Conservation (phyloP, 75 land plant genomes). For the Gnetum montanum region DNA sequence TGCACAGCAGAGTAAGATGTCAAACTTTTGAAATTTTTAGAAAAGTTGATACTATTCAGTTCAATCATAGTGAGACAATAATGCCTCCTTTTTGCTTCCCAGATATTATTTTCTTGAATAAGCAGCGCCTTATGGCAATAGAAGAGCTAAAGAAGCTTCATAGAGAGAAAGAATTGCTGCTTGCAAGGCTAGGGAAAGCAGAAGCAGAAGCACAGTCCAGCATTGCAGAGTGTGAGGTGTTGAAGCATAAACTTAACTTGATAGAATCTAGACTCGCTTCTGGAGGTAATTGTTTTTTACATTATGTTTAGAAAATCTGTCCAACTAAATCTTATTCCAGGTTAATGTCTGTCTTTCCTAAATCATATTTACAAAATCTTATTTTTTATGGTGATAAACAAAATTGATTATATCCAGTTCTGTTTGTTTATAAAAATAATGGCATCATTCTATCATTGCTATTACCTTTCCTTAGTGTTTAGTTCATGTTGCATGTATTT, state of each 20-base stretch:
- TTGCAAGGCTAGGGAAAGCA: conserved; percentile 25
- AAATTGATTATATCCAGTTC: too few species aligned
- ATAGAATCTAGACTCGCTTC: neutral
- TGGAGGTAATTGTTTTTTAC: conserved; percentile 2
- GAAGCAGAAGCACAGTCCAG: conserved; percentile 23
- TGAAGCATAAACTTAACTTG: conserved; percentile 4
- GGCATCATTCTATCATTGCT: too few species aligned
- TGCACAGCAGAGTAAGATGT: conserved; percentile 31
- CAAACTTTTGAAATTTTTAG: neutral
- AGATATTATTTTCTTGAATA: conserved; percentile 49
- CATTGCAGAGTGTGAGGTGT: conserved; percentile 15
- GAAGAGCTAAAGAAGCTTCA: conserved; percentile 43
- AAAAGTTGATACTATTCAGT: neutral
- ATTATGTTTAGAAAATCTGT: too few species aligned
- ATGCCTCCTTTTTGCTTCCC: neutral
- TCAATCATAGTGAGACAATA: neutral
- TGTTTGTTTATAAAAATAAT: too few species aligned
- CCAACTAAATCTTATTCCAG: too few species aligned
- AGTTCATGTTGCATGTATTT: too few species aligned
- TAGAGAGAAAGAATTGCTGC: conserved; percentile 27
- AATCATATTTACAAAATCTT: too few species aligned
- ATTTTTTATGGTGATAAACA: too few species aligned
- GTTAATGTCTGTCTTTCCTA: too few species aligned
- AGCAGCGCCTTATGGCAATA: conserved; percentile 38
- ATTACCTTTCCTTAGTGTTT: too few species aligned